phyloP scores from a whole-genome alignment of 2,329 filamentous ascomycete species.

The Zelopaecilomyces penicillatus region DNA sequence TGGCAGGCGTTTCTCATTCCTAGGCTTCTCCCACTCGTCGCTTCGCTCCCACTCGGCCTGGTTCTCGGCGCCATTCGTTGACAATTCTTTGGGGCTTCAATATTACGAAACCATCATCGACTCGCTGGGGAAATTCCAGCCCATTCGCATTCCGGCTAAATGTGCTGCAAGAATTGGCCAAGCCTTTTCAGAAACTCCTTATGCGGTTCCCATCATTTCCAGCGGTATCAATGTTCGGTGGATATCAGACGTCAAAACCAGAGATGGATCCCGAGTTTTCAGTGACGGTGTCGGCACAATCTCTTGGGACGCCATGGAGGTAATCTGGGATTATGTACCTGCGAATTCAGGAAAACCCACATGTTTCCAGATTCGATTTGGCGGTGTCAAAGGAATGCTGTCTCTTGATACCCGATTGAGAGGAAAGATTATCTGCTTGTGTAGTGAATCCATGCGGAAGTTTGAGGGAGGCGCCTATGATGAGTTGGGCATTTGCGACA shows the following conservation, averaged over 20 bases:
- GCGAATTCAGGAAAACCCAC: conserved; percentile 44
- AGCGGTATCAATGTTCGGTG: conserved; percentile 21
- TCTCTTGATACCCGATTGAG: conserved; percentile 54
- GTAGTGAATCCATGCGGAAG: conserved; percentile 69
- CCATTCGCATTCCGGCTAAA: conserved; percentile 44
- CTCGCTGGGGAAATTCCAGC: conserved; percentile 40
- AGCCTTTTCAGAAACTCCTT: conserved; percentile 68
- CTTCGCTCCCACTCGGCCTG: conserved; percentile 63
- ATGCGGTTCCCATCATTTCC: conserved; percentile 43
- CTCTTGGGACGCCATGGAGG: conserved; percentile 48
- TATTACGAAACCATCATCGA: conserved; percentile 36
- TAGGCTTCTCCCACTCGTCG: conserved; percentile 75
- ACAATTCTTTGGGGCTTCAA: conserved; percentile 23
- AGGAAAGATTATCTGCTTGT: conserved; percentile 52
- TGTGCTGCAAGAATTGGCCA: conserved; percentile 54
- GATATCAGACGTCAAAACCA: conserved; percentile 45
- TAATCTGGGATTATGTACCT: conserved; percentile 51
- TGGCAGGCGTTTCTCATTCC: conserved; percentile 54
- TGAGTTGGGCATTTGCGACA: conserved; percentile 65
- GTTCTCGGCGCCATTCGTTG: conserved; percentile 44
- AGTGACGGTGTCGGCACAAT: conserved; percentile 75
- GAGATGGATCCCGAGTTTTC: conserved; percentile 49
- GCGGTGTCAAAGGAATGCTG: conserved; percentile 71
- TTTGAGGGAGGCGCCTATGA: conserved; percentile 49
- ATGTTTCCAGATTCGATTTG: conserved; percentile 66